Conservation (phyloP, 805 yeast species). For the Metschnikowia reukaufii region DNA sequence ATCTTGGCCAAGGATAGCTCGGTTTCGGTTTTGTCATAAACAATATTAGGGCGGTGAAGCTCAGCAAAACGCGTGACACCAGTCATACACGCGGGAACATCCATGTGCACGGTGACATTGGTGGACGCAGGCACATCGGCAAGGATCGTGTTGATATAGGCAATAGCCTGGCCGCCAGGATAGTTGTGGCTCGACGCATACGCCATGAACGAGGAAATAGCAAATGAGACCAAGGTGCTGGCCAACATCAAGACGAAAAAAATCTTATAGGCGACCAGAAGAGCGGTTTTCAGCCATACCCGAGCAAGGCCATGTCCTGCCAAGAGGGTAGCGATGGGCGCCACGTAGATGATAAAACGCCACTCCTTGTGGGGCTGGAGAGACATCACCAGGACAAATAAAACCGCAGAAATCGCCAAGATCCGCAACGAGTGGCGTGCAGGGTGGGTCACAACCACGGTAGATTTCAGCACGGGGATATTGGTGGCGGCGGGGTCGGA, state of each 20-base stretch:
- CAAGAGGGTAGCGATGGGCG: conserved; percentile 64
- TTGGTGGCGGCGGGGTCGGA: conserved; percentile 44
- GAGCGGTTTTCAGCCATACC: conserved; percentile 22
- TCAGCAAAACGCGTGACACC: conserved; percentile 81
- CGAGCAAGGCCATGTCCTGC: conserved; percentile 62
- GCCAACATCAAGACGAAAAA: conserved; percentile 23
- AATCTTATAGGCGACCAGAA: conserved; percentile 27
- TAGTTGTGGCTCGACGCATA: conserved; percentile 72
- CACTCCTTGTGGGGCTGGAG: conserved; percentile 91
- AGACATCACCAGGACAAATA: conserved; percentile 66
- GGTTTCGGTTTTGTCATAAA: conserved; percentile 81
- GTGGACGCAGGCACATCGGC: conserved; percentile 21
- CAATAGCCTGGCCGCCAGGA: conserved; percentile 83
- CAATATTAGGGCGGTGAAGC: conserved; percentile 35
- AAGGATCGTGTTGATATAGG: conserved; percentile 47
- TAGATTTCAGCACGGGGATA: conserved; percentile 16
- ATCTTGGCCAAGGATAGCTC: conserved; percentile 27
- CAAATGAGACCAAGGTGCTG: conserved; percentile 27
- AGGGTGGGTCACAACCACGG: conserved; percentile 29
- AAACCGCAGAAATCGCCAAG: conserved; percentile 49
- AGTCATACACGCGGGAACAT: conserved; percentile 80
- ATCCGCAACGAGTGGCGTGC: conserved; percentile 39
- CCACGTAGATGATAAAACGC: conserved; percentile 78
- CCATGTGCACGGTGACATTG: conserved; percentile 61
- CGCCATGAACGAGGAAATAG: conserved; percentile 52